Evolutionary conservation across 208 protist species (phyloP), one percentile per base, ranked within the genome.

Genomic region (Acanthamoeba pearcei): DNA sequence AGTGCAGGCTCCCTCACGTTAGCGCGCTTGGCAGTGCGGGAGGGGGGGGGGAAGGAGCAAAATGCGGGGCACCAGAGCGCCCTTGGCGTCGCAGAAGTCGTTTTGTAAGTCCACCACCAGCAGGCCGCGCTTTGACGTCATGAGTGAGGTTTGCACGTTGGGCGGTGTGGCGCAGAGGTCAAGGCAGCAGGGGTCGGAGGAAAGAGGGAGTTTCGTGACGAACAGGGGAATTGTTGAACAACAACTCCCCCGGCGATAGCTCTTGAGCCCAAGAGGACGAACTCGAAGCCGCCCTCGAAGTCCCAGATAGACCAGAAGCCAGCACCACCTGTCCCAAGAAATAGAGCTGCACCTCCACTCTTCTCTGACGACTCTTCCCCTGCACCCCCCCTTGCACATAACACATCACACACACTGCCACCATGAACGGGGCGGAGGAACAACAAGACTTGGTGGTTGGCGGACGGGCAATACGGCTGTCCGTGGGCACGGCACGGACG

Each of bases 31-130:
- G 38, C 29, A 46, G 72, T 38, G 46, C 19, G 74, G 24, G 3
- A 3, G 0, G 78, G 49, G 82, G 82, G 49, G 82, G 70, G 70
- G 70, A 35, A 0, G 19, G 13, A 12, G 10, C 2, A 10, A 78
- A 19, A 29, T 42, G 15, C 15, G 42, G 0, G 49, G 57, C n/a
- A 92, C 86, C 86, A 92, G 29, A 35, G 86, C 86, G 10, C 78
- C 78, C 35, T 74, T 72, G 29, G 64, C 57, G 35, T 96, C 42
- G 70, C 94, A 96, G 78, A 98, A 98, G 88, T 98, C 97, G 86
- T 98, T 97, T 94, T 98, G 97, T 12, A 98, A 49, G 94, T 98
- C 97, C 13, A 97, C 66, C 60, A 98, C 92, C n/a, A 97, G 55
- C 70, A 97, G 90, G 24, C 93, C 96, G n/a, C 88, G 93, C 64